Base-by-base conservation (phyloP, 176 grass and related monocot genomes). In the Oryza coarctata region DNA sequence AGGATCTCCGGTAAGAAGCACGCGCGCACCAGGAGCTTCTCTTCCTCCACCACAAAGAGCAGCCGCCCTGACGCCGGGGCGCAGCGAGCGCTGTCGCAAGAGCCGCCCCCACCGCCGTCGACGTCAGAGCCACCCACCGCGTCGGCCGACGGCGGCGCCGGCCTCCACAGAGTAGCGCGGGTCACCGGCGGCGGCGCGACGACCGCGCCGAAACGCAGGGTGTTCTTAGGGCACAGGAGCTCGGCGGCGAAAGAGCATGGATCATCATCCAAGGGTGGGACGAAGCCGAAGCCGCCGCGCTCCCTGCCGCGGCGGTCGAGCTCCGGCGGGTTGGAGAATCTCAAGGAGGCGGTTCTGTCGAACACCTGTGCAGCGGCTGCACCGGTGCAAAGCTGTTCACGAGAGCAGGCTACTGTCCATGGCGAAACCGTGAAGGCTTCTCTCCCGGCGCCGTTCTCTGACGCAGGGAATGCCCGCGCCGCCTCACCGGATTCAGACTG, bases 1-100 rank as follows among this genome's bases (percentile, higher is more conserved):
- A 87, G 80, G 36, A 71, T 78, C 25, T 74, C 79, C 38, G 83
- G 85, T 30, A 91, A 87, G 71, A 91, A 87, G 76, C 81, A 82
- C 68, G 23, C 61, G 45, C 74, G 67, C 23, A 74, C 88, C 36
- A 83, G 74, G 73, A 90, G 88, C 79, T 74, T 83, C 36, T 90
- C 83, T 35, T 86, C 78, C 8, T 57, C 33, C 55, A 55, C 32
- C 61, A 29, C 63, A 3, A 82, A 14, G 31, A 82, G 57, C 44
- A 78, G 3, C 73, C 72, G 4, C 52, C 12, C 49, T 7, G 72
- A 78, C 34, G 44, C 17, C 34, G 67, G 33, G 58, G 38, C 36
- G 18, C 78, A 83, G 22, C 83, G 73, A 12, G 66, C 88, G 28
- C 58, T 72, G 58, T 82, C 88, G 58, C 88, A 86, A 5, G 83